Conservation (phyloP, 805 yeast species). For the Yarrowia porcina region DNA sequence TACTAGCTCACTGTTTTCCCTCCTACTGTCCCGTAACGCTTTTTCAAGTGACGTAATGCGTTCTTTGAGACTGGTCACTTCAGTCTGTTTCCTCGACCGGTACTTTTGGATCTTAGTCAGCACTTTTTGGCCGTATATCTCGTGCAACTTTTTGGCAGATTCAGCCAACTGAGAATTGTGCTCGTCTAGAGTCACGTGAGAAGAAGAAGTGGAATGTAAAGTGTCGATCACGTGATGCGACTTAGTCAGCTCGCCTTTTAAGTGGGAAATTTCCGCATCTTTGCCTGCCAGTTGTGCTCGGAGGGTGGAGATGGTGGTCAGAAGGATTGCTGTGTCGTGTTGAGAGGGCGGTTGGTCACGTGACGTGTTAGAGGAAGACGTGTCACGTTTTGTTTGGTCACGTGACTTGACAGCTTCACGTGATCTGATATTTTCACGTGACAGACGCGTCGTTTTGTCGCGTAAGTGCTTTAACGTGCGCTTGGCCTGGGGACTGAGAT, state of each 20-base stretch:
- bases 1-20: constrained; percentile 12
- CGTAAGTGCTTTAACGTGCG: background rate
- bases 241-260: background rate
- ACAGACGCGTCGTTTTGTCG: background rate
- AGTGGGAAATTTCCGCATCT: background rate
- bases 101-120: background rate
- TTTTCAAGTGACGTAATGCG: background rate
- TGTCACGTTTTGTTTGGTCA: too few relatives aligned
- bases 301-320: background rate
- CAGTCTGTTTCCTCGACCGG: background rate
- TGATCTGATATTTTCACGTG: background rate
- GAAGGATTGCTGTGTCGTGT: background rate
- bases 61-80: background rate
- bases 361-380: too few relatives aligned
- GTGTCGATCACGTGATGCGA: background rate
- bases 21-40: background rate
- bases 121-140: background rate
- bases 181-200: background rate
- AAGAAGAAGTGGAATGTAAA: background rate
- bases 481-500: background rate
- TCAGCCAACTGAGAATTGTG: background rate
- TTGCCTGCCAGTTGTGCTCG: background rate
- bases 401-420: background rate
- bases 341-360: background rate
- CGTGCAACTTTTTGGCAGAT: background rate